A percentile compares a stretch with the other conserved stretches of the same genome.
phyloP scores from a whole-genome alignment of 768 basidiomycete species.

The Hortiboletus campestris region DNA sequence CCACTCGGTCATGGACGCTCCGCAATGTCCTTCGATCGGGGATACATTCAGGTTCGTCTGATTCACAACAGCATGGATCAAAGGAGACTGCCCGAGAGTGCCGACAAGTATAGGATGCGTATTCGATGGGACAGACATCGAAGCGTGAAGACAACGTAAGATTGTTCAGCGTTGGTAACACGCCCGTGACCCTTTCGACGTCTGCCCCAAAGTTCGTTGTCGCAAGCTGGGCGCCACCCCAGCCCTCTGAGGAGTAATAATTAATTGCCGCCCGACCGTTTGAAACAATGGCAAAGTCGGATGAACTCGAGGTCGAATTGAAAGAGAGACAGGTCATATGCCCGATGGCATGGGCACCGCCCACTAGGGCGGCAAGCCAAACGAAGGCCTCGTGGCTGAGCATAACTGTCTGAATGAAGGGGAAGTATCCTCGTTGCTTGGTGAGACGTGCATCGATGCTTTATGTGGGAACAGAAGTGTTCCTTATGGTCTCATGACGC shows the following conservation, averaged over 20 bases:
- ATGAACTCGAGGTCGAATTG: constrained; percentile 24
- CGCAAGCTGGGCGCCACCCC: constrained; percentile 61
- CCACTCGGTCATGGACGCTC: not conserved
- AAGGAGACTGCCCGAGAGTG: not conserved
- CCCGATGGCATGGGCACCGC: constrained; percentile 41
- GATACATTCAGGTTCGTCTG: not conserved
- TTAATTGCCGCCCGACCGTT: constrained; percentile 48
- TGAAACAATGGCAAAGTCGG: constrained; percentile 44
- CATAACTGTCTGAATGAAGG: not conserved
- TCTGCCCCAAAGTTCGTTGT: constrained; percentile 42
- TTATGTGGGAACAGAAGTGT: not conserved
- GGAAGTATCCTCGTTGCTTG: not conserved
- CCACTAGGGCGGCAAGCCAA: not conserved
- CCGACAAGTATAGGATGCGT: not conserved
- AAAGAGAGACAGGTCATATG: constrained; percentile 50
- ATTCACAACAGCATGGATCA: constrained; percentile 3
- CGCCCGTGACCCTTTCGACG: constrained; percentile 58
- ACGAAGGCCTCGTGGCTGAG: constrained; percentile 13
- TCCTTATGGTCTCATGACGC: not conserved
- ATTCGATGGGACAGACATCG: not conserved
- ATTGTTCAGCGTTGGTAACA: constrained; percentile 50
- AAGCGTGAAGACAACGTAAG: constrained; percentile 39
- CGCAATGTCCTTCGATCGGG: not conserved
- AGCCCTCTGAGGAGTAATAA: constrained; percentile 55
- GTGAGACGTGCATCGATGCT: not conserved